Conservation (phyloP, 129 eudicot genomes). For the carrot (Daucus carota) region DNA sequence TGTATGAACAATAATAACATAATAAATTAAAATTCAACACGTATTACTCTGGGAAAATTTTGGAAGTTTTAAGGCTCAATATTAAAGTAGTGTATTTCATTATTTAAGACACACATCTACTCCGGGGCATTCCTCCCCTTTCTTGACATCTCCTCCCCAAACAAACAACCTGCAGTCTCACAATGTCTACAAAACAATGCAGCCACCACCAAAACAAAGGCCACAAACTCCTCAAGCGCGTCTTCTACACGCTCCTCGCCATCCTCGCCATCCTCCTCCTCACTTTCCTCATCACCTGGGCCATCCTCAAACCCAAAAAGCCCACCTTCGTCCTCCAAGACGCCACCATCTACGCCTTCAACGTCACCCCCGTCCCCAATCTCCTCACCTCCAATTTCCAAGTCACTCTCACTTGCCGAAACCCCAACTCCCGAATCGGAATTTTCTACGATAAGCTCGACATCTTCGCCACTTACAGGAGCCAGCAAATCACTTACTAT, state of each 20-base stretch:
- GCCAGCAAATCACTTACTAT: conserved; percentile 72
- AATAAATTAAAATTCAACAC: too few relatives aligned
- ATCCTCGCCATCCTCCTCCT: conserved; percentile 32
- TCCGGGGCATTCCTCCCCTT: background rate
- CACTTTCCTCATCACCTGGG: conserved; percentile 53
- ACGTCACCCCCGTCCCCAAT: conserved; percentile 57
- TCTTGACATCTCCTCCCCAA: background rate
- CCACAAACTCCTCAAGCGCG: conserved; percentile 17
- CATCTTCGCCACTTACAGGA: conserved; percentile 56
- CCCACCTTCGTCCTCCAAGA: conserved; percentile 79
- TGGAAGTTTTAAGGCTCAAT: too few relatives aligned
- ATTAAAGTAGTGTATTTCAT: background rate
- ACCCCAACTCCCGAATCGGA: conserved; percentile 66
- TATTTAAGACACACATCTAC: background rate
- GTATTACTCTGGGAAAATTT: too few relatives aligned
- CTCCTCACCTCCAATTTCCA: conserved; percentile 63
- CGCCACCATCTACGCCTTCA: conserved; percentile 83
- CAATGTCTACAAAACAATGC: background rate
- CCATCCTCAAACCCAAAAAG: conserved; percentile 57
- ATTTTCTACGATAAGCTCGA: conserved; percentile 59
- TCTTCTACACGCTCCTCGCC: conserved; percentile 26
- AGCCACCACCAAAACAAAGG: conserved; percentile 49
- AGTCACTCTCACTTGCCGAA: conserved; percentile 52
- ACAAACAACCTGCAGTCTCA: too few relatives aligned
- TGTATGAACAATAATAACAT: too few relatives aligned